phyloP scores from a whole-genome alignment of 2,329 filamentous ascomycete genomes.

The Diaporthe sp. region DNA sequence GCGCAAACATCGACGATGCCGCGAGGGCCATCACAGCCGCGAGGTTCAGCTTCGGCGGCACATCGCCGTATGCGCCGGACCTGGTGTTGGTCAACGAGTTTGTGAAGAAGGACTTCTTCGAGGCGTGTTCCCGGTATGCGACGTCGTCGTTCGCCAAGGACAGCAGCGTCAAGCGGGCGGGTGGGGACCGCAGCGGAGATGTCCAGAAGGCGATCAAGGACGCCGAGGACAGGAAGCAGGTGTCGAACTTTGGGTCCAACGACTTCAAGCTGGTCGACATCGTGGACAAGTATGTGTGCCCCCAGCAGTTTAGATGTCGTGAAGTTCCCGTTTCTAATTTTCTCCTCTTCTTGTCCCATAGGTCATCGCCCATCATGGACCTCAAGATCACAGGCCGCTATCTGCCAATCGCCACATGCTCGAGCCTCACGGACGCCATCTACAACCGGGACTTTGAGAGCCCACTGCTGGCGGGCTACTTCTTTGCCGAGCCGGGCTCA shows the following conservation, averaged over 20 bases:
- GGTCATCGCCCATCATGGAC: slow-evolving; percentile 44
- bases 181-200: slow-evolving; percentile 42
- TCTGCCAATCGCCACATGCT: slow-evolving; percentile 46
- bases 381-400: slow-evolving; percentile 47
- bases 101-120: slow-evolving; percentile 66
- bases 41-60: slow-evolving; percentile 67
- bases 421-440: slow-evolving; percentile 47
- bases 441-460: slow-evolving; percentile 46
- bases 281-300: slow-evolving; percentile 44
- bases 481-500: slow-evolving; percentile 44
- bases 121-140: slow-evolving; percentile 59
- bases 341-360: slow-evolving; percentile 7
- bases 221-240: slow-evolving; percentile 46
- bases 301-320: not conserved
- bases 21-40: slow-evolving; percentile 67
- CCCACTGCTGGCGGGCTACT: slow-evolving; percentile 45
- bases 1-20: slow-evolving; percentile 66
- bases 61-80: slow-evolving; percentile 73
- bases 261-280: slow-evolving; percentile 47
- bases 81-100: slow-evolving; percentile 76
- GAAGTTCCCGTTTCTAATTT: not conserved
- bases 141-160: slow-evolving; percentile 45
- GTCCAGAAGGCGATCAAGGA: slow-evolving; percentile 44
- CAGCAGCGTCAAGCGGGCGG: slow-evolving; percentile 39
- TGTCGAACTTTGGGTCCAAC: slow-evolving; percentile 45